Evolutionary conservation across 2,329 filamentous ascomycete genomes (phyloP).

Genomic region (Fusarium palustre): DNA sequence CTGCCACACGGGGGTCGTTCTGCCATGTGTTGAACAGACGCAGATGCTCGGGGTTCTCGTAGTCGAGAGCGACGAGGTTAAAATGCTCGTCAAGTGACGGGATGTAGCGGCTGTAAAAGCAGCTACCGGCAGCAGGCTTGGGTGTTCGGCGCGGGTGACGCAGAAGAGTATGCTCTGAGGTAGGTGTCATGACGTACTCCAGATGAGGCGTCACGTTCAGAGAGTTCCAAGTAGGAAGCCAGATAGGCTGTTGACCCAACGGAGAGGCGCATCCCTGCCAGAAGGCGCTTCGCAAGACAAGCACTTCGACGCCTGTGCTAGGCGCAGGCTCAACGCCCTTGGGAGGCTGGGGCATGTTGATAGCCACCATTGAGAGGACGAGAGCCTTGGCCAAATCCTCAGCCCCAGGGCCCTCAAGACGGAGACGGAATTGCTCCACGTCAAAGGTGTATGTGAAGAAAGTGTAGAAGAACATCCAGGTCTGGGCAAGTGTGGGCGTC

Average conservation of each 20-base stretch:
- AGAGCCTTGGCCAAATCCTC: conserved; percentile 49
- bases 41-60: conserved; percentile 69
- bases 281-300: conserved; percentile 65
- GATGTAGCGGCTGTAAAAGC: conserved; percentile 81
- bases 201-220: conserved; percentile 53
- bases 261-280: conserved; percentile 76
- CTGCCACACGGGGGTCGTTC: conserved; percentile 81
- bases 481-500: conserved; percentile 58
- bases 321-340: conserved; percentile 48
- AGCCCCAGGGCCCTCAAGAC: conserved; percentile 35
- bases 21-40: conserved; percentile 80
- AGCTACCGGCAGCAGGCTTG: conserved; percentile 74
- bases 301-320: conserved; percentile 48
- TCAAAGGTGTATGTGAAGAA: conserved; percentile 54
- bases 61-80: conserved; percentile 77
- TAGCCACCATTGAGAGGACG: conserved; percentile 53
- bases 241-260: conserved; percentile 69
- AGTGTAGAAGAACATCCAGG: conserved; percentile 63
- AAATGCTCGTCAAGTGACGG: conserved; percentile 79
- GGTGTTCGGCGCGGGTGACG: conserved; percentile 75
- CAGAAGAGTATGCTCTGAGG: conserved; percentile 49
- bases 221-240: conserved; percentile 61
- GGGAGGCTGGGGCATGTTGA: conserved; percentile 56
- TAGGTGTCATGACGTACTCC: conserved; percentile 49
- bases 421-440: conserved; percentile 43